These are phyloP conservation scores for Pecoramyces ruminantium DNA, from an alignment of 192 early-diverging fungal genomes.

Conservation along the genomic window DNA sequence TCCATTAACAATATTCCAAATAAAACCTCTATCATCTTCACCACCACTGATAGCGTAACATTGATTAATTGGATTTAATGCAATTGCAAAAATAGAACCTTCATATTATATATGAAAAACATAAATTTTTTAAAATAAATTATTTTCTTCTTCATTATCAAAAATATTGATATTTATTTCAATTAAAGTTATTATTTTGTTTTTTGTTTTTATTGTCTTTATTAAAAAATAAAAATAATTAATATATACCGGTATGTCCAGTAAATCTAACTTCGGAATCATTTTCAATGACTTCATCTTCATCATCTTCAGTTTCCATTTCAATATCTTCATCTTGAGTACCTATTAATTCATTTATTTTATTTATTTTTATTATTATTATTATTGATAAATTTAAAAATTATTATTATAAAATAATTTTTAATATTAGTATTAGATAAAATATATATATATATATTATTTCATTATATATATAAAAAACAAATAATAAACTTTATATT, in stretches of 20 bases:
- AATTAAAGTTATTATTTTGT: neutral
- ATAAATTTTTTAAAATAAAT: conserved; percentile 52
- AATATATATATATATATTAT: too few species aligned
- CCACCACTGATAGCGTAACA: conserved; percentile 65
- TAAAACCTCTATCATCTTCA: conserved; percentile 77
- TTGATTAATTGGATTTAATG: conserved; percentile 55
- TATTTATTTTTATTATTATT: neutral
- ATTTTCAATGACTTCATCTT: conserved; percentile 3
- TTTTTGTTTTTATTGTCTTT: conserved; percentile 2
- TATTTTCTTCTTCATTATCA: too few species aligned
- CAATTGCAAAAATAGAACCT: conserved; percentile 78
- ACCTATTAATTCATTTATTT: neutral
- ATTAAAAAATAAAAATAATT: too few species aligned
- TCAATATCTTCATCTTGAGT: conserved; percentile 7
- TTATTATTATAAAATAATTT: conserved; percentile 13
- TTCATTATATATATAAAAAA: too few species aligned
- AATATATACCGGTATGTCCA: neutral
- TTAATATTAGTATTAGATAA: too few species aligned
- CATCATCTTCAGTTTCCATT: conserved; percentile 10
- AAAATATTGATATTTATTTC: too few species aligned
- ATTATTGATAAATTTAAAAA: too few species aligned
- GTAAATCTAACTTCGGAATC: conserved; percentile 1
- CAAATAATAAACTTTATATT: too few species aligned
- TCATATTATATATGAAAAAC: conserved; percentile 38
- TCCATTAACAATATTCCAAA: conserved; percentile 76